Base-by-base conservation (phyloP, 2,329 filamentous ascomycete species). In the Trichoderma cornu-damae region DNA sequence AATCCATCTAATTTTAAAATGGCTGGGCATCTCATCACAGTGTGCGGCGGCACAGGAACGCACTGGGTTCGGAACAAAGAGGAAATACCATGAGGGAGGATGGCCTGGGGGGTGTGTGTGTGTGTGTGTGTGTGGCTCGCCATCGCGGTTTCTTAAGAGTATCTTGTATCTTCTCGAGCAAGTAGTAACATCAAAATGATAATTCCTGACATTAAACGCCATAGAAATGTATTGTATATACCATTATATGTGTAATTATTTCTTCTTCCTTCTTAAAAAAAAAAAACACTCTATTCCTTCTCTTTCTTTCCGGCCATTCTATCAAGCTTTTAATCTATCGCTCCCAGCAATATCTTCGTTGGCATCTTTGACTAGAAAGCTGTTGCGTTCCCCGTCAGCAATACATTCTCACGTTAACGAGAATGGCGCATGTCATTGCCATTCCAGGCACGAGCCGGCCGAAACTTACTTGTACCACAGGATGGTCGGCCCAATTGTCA, bases 381-480 rank as follows among this genome's bases (percentile, higher is more conserved):
- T 96, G 55, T 16, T 12, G 9, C 4, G 20, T 74, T 52, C 73
- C n/a, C 51, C 73, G 40, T 50, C 22, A 55, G 54, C 34, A 32
- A 30, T 11, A 30, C 2, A 38, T 18, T 18, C 11, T 6, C n/a
- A 50, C 0, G 2, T 20, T 8, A 9, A 26, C 4, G 18, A 18
- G 18, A 7, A 18, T 6, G n/a, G 14, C 42, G 28, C n/a, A 4
- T 26, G 8, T 49, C 32, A 20, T n/a, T 14, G 6, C 4, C 35
- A 28, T 20, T 16, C 22, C 16, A 1, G 7, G 16, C 6, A 52
- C 1, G 12, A 5, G 6, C 5, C 14, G 5, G 34, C 56, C 52
- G 3, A 44, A 38, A 85, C 90, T 79, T 77, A 97, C 92, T 88
- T 91, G 72, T 99, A 99, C 89, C 89, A 96, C 77, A 96, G 81